Base-by-base conservation (phyloP, 495 filamentous ascomycete species). In the Aspergillus sparsus region DNA sequence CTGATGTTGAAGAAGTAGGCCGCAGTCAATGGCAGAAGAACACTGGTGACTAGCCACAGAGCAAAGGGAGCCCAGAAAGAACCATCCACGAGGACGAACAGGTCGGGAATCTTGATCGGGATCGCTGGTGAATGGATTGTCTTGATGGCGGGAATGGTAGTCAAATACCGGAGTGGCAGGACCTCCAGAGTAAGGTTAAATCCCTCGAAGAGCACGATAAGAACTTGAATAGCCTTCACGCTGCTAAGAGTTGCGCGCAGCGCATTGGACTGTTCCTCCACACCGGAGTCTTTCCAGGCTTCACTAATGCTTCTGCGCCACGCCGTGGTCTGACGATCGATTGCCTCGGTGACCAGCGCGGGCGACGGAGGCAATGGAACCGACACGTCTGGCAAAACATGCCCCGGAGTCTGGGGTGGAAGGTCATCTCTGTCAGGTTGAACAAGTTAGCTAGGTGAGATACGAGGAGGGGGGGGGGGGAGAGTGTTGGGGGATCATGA, bases 1-100 rank as follows among this genome's bases (percentile, higher is more conserved):
- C 84, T 89, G 64, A 97, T 67, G 71, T 98, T 97, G 79, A 95
- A 85, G 69, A 97, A 93, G 68, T 92, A 97, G 1, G 89, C 90
- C 37, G 84, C 80, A 31, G 87, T 55, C 55, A 86, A 65, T 5
- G 94, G 94, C 61, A 93, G 51, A 12, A 88, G 32, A 13, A 92
- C 62, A 65, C 82, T 86, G 3, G 91, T 93, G 32, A 88, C 68
- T 3, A 83, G 62, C 93, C 95, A 98, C 21, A 94, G 79, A 9
- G 85, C 77, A 34, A 90, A 84, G 0, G 92, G 88, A 0, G 80
- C 83, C 94, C 94, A 98, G 79, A 96, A 97, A 1, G 77, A 78
- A 32, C 80, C 68, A 3, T 88, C 91, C 8, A 97, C 70, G n/a
- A 97, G 73, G 2, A 86, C 73, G 66, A 95, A 96, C 52, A 96